Evolutionary conservation across 331 rosid species (phyloP).

Genomic region (Dryas integrifolia): DNA sequence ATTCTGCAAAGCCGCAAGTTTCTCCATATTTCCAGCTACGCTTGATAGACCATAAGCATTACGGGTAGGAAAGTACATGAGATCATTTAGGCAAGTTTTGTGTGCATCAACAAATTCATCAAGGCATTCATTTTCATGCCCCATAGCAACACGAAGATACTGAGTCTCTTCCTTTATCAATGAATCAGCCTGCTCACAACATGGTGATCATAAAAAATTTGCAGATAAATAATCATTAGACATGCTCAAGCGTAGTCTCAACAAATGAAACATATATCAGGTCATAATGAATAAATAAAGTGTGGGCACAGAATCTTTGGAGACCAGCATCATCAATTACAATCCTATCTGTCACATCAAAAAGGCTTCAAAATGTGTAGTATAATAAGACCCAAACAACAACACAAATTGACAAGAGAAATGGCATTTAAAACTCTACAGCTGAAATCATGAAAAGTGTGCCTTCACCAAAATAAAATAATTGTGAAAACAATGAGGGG

Average conservation of each 20-base stretch:
- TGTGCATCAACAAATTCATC: constrained; percentile 92
- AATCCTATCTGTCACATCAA: background rate
- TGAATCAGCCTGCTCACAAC: constrained; percentile 61
- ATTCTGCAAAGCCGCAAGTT: constrained; percentile 80
- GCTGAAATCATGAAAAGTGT: too few relatives aligned
- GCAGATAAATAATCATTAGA: constrained; percentile 4
- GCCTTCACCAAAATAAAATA: too few relatives aligned
- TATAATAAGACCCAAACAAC: background rate
- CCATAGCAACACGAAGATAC: constrained; percentile 76
- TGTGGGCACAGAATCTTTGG: too few relatives aligned
- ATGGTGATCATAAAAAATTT: constrained; percentile 20
- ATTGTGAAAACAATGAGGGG: too few relatives aligned
- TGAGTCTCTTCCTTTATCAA: constrained; percentile 67
- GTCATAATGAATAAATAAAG: background rate
- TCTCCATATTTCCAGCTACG: constrained; percentile 83
- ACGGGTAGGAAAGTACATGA: constrained; percentile 78
- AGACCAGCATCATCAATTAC: background rate
- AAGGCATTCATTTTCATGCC: constrained; percentile 73
- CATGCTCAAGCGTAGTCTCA: background rate
- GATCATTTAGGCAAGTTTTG: constrained; percentile 69
- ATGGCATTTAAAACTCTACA: too few relatives aligned
- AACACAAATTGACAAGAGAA: background rate
- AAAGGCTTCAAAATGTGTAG: background rate
- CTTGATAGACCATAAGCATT: constrained; percentile 81
- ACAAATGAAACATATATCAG: background rate